Conservation (phyloP, 2,329 filamentous ascomycete genomes). For the Cladobotryum mycophilum region DNA sequence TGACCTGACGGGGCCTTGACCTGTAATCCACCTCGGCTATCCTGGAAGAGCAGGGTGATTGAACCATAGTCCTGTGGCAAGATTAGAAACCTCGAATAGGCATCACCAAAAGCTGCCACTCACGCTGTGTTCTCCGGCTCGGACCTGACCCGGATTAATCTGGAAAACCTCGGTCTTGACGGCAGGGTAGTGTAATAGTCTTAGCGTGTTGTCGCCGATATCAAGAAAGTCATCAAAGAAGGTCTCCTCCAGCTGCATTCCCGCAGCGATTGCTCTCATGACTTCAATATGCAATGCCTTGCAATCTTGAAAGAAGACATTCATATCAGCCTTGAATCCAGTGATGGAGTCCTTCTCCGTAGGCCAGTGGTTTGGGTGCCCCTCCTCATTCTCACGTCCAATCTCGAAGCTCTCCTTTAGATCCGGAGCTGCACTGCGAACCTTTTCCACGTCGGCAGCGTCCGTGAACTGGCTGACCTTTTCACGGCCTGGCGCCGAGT, state of each 20-base stretch:
- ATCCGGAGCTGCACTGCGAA: constrained; percentile 54
- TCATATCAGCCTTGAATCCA: constrained; percentile 67
- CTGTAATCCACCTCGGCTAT: constrained; percentile 49
- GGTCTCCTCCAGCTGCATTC: constrained; percentile 60
- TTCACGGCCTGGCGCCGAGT: constrained; percentile 63
- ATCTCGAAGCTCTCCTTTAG: constrained; percentile 63
- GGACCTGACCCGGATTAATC: constrained; percentile 61
- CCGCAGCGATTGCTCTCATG: constrained; percentile 81
- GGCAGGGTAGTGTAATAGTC: constrained; percentile 70
- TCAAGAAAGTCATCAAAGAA: constrained; percentile 76
- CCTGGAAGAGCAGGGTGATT: constrained; percentile 58
- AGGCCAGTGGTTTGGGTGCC: constrained; percentile 73
- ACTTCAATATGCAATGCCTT: constrained; percentile 68
- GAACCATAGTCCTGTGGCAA: constrained; percentile 47
- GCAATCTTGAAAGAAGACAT: constrained; percentile 67
- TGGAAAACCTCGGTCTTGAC: constrained; percentile 60
- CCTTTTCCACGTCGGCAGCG: constrained; percentile 47
- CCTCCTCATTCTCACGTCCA: constrained; percentile 52
- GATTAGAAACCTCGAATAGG: background rate
- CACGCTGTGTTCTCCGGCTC: constrained; percentile 69
- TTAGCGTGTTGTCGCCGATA: constrained; percentile 62
- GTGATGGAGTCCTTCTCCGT: constrained; percentile 27
- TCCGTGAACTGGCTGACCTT: constrained; percentile 59
- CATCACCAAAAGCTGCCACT: constrained; percentile 9
- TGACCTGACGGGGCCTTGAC: constrained; percentile 64